Conservation (phyloP, 1,284 basidiomycete species). For the Inonotus obliquus region DNA sequence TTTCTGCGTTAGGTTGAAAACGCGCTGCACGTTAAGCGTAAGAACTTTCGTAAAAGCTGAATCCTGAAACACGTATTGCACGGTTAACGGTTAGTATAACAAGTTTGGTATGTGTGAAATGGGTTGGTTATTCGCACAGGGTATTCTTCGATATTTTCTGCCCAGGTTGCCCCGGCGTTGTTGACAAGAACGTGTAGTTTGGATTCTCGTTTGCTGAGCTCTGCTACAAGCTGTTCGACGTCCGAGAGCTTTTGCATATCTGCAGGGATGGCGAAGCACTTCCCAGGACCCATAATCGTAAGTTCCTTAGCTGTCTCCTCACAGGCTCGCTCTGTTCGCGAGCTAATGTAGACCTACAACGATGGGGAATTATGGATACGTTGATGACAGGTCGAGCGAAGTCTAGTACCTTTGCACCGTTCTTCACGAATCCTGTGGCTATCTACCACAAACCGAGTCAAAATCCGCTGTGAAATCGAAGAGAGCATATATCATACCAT, state of each 20-base stretch:
- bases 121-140: too few relatives aligned
- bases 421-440: slow-evolving; percentile 59
- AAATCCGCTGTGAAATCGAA: background rate
- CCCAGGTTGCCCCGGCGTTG: slow-evolving; percentile 68
- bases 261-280: slow-evolving; percentile 53
- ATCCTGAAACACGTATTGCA: slow-evolving; percentile 32
- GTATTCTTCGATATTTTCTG: slow-evolving; percentile 50
- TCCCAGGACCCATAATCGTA: slow-evolving; percentile 49
- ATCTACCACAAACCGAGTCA: slow-evolving; percentile 40
- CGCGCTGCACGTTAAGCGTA: slow-evolving; percentile 63
- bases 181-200: slow-evolving; percentile 61
- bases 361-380: background rate
- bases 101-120: too few relatives aligned
- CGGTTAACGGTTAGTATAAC: slow-evolving; percentile 25
- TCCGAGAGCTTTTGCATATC: slow-evolving; percentile 58
- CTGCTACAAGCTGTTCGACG: slow-evolving; percentile 49
- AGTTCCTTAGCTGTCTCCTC: slow-evolving; percentile 52
- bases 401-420: slow-evolving; percentile 54
- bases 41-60: slow-evolving; percentile 55
- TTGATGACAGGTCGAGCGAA: background rate
- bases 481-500: slow-evolving; percentile 41
- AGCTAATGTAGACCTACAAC: slow-evolving; percentile 62
- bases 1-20: slow-evolving; percentile 68
- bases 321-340: slow-evolving; percentile 55
- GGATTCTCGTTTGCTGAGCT: slow-evolving; percentile 47